Base-by-base conservation (phyloP, 2,329 filamentous ascomycete genomes). In the Chrysosporium keratinophilum region DNA sequence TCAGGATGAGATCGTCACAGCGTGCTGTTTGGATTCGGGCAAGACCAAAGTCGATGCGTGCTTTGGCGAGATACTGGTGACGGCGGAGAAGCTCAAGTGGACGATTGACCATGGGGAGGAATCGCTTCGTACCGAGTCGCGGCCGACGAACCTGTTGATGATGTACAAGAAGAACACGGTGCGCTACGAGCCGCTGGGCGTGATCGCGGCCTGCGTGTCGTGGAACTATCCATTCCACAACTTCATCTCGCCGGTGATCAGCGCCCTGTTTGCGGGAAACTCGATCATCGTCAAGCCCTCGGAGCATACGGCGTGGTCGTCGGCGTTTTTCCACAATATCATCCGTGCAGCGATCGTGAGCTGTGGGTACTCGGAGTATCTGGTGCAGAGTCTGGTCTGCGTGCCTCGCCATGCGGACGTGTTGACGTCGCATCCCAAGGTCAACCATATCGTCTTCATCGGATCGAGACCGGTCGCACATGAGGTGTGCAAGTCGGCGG, bases 151-250 rank as follows among this genome's bases (percentile, higher is more conserved):
- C 69, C 76, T 95, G 44, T 78, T 98, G 58, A 94, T 98, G 88
- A 81, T 83, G 71, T 96, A 97, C 73, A 98, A 98, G 78, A 82
- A 80, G 67, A 96, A 96, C 66, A 84, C 83, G 58, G 89, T 98
- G 28, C 75, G 80, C 48, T 98, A 95, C 69, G 90, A 98, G 70
- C 91, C 93, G 12, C 75, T 97, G 17, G 93, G 93, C 14, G 88
- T 98, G 35, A 87, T 98, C 5, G 85, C 88, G 10, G 91, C 93
- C 15, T 84, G 91, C 50, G 88, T 98, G 42, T 93, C 87, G 66
- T 98, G 93, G 93, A 98, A 98, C 74, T 97, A 89, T 67, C 83
- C 88, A 43, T 95, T 97, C 70, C 93, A 98, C 74, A 98, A 98
- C 71, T 77, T 97, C 58, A 81, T 97, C 45, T 88, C 87, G 0